Base-by-base conservation (phyloP, 345 rosid species). In the Cardamine occulta region DNA sequence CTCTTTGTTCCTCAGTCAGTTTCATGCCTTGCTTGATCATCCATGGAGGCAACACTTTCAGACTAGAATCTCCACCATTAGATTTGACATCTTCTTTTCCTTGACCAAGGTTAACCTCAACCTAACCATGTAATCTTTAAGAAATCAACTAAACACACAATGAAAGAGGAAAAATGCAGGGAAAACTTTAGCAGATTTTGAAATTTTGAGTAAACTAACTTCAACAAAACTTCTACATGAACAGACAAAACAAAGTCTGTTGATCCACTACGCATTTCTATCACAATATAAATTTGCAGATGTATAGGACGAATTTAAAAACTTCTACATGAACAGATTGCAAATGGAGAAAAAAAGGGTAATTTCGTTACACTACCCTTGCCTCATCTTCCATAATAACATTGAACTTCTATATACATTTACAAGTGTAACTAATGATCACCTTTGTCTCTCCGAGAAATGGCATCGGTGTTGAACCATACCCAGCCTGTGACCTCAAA, bases 361-460 rank as follows among this genome's bases (percentile, higher is more conserved):
- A n/a, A 35, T 49, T 74, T 53, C 13, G 49, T 54, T 13, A 64
- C 42, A 66, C 2, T 64, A 28, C 34, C 62, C 61, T 6, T 5
- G 49, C 63, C 72, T 69, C 23, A 53, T 35, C 66, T 19, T 74
- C 11, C 19, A 29, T 8, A 40, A 53, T 63, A 49, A 34, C 66
- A 66, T 45, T 76, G 19, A 19, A 19, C 19, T 19, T 19, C 19
- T 19, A 19, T 19, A 19, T 24, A 28, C 15, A 80, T 32, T 55
- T 52, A 66, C 8, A 67, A 66, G 44, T 74, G 59, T 31, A 45
- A 44, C 61, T 13, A 11, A 63, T 62, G 26, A 54, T n/a, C 34
- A 94, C 98, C 91, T 89, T 86, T 13, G 96, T 87, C 74, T 92
- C 97, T 34, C 97, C 97, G 42, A 88, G 90, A 81, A 81, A 90